These are phyloP conservation scores for Dryas integrifolia DNA, from an alignment of 331 rosid genomes.

Conservation along the genomic window DNA sequence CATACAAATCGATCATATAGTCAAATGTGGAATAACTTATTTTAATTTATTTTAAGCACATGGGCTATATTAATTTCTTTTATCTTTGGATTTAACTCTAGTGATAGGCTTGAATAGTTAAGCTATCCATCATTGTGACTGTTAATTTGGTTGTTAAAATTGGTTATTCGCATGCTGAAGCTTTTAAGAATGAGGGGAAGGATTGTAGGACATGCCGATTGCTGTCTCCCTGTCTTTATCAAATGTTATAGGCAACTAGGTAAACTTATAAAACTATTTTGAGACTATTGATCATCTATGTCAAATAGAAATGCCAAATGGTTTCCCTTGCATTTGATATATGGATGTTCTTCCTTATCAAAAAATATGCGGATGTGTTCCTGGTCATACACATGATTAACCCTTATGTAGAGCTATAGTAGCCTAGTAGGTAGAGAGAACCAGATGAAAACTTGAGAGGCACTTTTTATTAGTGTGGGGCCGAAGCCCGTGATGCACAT, in stretches of 20 bases:
- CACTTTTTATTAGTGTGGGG: not conserved
- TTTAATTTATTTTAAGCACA: not conserved
- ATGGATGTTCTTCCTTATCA: too few species aligned
- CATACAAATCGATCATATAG: too few species aligned
- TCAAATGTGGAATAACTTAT: not conserved
- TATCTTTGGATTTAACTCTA: not conserved
- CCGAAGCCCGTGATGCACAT: not conserved
- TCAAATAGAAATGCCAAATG: not conserved
- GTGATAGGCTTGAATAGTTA: slow-evolving; percentile 5
- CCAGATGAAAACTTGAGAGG: not conserved
- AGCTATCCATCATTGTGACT: not conserved
- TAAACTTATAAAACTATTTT: not conserved
- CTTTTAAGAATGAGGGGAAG: not conserved
- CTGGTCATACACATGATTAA: not conserved
- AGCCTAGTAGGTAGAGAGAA: not conserved
- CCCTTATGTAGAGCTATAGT: not conserved
- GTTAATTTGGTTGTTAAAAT: not conserved
- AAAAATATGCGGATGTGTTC: not conserved
- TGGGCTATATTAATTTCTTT: too few species aligned
- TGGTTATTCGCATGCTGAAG: not conserved
- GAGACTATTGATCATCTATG: not conserved
- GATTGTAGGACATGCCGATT: not conserved
- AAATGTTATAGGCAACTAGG: not conserved
- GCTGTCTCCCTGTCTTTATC: not conserved
- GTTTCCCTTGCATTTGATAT: not conserved